Percentiles rank a stretch among this genome's conserved stretches.
Conservation (phyloP, 768 basidiomycete species). For the Panellus pusillus region DNA sequence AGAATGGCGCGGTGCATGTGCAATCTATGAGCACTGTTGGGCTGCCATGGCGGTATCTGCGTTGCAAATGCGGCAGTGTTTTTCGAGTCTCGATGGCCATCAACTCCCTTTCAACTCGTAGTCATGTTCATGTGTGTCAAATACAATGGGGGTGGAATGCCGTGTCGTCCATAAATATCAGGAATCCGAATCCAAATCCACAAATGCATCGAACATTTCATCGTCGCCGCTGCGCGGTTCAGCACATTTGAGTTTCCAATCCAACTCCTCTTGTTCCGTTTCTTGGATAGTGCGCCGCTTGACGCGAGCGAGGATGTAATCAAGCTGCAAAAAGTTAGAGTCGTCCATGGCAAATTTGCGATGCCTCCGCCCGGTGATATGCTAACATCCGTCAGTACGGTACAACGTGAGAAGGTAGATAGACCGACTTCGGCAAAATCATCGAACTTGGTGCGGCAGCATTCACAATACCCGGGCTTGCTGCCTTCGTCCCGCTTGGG, state of each 20-base stretch:
- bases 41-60: too few relatives aligned
- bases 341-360: constrained; percentile 78
- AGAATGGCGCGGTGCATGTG: too few relatives aligned
- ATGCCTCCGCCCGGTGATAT: constrained; percentile 71
- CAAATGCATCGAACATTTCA: constrained; percentile 11
- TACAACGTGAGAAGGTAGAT: not conserved
- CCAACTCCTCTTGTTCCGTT: constrained; percentile 26
- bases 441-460: constrained; percentile 87
- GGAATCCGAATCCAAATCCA: constrained; percentile 18
- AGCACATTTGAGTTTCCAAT: constrained; percentile 21
- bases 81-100: too few relatives aligned
- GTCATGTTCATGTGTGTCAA: not conserved
- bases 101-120: not conserved
- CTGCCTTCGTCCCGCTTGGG: constrained; percentile 81
- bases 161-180: constrained; percentile 5
- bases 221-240: constrained; percentile 13
- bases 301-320: constrained; percentile 69
- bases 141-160: too few relatives aligned
- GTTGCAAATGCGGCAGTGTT: too few relatives aligned
- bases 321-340: constrained; percentile 77
- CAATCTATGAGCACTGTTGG: too few relatives aligned
- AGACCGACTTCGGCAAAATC: constrained; percentile 64
- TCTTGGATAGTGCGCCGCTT: constrained; percentile 42
- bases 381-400: constrained; percentile 44
- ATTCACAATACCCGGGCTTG: constrained; percentile 97